phyloP scores from a whole-genome alignment of 306 rosid genomes.

The Rubus idaeus region DNA sequence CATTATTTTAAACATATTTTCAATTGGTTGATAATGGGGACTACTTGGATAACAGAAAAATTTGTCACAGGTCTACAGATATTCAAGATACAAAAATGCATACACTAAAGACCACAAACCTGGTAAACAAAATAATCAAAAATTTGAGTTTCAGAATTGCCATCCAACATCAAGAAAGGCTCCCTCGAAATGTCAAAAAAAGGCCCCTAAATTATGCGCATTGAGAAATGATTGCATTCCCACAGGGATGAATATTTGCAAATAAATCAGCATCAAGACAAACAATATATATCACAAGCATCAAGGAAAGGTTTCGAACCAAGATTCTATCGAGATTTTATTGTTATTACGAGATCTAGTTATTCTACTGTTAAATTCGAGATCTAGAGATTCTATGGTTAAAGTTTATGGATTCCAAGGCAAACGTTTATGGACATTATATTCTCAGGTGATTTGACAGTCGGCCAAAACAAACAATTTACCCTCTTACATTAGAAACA shows the following conservation, averaged over 20 bases:
- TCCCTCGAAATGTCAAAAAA: slow-evolving; percentile 42
- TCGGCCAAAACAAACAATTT: neutral
- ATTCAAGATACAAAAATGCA: slow-evolving; percentile 12
- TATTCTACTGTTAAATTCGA: neutral
- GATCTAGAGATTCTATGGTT: neutral
- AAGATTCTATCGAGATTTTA: neutral
- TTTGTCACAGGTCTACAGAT: neutral
- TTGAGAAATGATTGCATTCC: no score
- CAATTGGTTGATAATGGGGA: neutral
- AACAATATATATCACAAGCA: neutral
- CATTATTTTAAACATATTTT: neutral
- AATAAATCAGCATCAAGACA: neutral
- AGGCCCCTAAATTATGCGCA: neutral
- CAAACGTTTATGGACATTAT: neutral
- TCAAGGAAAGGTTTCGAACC: neutral
- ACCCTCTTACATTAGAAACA: neutral
- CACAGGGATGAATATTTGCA: neutral
- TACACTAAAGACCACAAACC: slow-evolving; percentile 40
- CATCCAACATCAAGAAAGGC: slow-evolving; percentile 39
- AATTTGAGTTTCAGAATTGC: slow-evolving; percentile 44
- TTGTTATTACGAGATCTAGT: neutral
- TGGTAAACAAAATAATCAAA: slow-evolving; percentile 44
- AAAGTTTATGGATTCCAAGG: neutral
- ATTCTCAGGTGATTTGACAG: neutral
- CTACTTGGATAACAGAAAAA: neutral